phyloP scores from a whole-genome alignment of 495 filamentous ascomycete genomes.

The Aspergillus homomorphus region DNA sequence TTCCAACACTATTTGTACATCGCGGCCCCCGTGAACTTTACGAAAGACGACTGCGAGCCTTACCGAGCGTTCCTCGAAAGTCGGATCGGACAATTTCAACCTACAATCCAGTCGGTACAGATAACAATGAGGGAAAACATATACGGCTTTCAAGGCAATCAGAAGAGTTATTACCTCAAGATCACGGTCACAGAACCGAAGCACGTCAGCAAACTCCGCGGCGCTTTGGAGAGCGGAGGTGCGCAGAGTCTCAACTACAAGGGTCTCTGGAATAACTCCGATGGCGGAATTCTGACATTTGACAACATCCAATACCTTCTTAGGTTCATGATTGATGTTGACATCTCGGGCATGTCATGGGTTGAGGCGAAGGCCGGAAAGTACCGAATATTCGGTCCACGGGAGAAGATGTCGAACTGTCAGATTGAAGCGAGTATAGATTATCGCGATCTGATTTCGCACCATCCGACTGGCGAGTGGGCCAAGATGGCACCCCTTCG shows the following conservation, averaged over 20 bases:
- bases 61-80: conserved; percentile 76
- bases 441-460: conserved; percentile 80
- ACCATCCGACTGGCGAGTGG: conserved; percentile 91
- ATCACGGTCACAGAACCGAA: conserved; percentile 88
- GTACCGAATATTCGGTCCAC: conserved; percentile 61
- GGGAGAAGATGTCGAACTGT: conserved; percentile 77
- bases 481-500: conserved; percentile 96
- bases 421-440: conserved; percentile 88
- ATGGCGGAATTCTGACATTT: conserved; percentile 75
- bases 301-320: conserved; percentile 94
- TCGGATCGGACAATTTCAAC: conserved; percentile 61
- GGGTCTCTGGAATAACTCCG: conserved; percentile 73
- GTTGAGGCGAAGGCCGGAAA: conserved; percentile 75
- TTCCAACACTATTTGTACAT: conserved; percentile 97
- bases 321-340: conserved; percentile 96
- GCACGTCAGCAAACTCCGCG: conserved; percentile 67
- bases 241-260: conserved; percentile 72
- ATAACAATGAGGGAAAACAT: conserved; percentile 83
- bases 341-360: conserved; percentile 95
- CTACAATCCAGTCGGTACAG: conserved; percentile 67
- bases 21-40: conserved; percentile 79
- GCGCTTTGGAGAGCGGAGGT: conserved; percentile 65
- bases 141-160: conserved; percentile 88
- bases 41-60: conserved; percentile 65
- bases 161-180: conserved; percentile 88